Base-by-base conservation (phyloP, 2,329 filamentous ascomycete genomes). In the Colletotrichum melonis region DNA sequence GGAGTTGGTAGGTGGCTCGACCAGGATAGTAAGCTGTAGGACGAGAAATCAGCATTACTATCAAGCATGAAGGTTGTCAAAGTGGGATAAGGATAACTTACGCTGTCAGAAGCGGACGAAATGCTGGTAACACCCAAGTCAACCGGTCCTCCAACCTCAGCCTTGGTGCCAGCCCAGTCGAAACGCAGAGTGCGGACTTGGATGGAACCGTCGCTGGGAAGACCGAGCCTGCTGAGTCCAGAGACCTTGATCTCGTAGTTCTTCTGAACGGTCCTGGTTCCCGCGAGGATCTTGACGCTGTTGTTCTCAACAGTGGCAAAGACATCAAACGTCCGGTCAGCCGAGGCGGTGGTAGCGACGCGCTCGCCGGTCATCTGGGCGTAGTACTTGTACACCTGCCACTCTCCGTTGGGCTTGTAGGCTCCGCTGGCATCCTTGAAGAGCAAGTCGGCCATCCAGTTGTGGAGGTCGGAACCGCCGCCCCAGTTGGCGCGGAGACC, bases 401-500 rank as follows among this genome's bases (percentile, higher is more conserved):
- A 74, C 14, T 74, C 72, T 5, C 68, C 72, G n/a, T 57, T 68
- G 12, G 63, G 63, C 5, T 22, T 68, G 22, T 71, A 74, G 2
- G 35, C 19, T 11, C 26, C 55, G 4, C 64, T 32, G 2, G 49
- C 12, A 14, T 38, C 22, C 16, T 72, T 74, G 32, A 46, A 54
- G 9, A 55, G 67, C n/a, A 87, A 78, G 52, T 80, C 80, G 8
- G 84, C 86, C 28, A 87, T 69, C 24, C 82, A 83, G 69, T 88
- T 85, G 75, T 86, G 86, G 11, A 88, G 78, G 0, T 77, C 77
- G 22, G 75, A 78, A n/a, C 79, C 81, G 2, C 78, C 79, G 5
- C 81, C 81, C 86, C 86, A 88, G 72, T 88, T 87, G 0, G 83
- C 86, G 3, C 85, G 81, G 0, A 88, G 78, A 1, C 86, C 85